phyloP scores from a whole-genome alignment of 306 rosid species.

The Gillenia trifoliata region DNA sequence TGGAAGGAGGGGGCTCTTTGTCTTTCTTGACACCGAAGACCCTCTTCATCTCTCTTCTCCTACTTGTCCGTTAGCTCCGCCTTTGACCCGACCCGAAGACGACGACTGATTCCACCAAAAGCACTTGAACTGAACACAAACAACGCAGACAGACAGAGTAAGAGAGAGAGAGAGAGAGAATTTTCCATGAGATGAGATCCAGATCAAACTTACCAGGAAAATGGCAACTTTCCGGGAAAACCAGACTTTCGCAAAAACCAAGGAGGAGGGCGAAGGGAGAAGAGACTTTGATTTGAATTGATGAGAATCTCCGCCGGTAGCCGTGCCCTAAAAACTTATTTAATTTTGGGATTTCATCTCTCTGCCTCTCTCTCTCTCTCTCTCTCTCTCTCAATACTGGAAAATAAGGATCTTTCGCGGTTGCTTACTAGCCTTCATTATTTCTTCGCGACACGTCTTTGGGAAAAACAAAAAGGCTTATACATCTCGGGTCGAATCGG shows the following conservation, averaged over 20 bases:
- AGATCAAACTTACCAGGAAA: neutral
- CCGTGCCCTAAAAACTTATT: too few species aligned
- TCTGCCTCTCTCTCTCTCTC: too few species aligned
- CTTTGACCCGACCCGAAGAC: neutral
- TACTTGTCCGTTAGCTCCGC: neutral
- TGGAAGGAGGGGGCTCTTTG: constrained; percentile 84
- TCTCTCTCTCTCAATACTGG: too few species aligned
- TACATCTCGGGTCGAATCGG: too few species aligned
- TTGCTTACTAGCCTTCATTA: too few species aligned
- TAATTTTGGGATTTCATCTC: too few species aligned
- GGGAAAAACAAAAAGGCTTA: too few species aligned
- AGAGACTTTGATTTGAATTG: neutral
- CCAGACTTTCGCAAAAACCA: too few species aligned
- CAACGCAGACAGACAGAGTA: neutral
- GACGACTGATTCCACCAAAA: neutral
- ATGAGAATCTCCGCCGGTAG: neutral
- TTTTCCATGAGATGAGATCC: neutral
- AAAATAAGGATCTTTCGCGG: too few species aligned
- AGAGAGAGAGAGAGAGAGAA: neutral
- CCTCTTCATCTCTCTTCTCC: constrained; percentile 59
- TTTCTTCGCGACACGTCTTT: too few species aligned
- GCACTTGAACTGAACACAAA: neutral
- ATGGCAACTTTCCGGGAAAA: too few species aligned
- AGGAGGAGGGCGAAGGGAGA: neutral
- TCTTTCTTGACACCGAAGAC: constrained; percentile 83